Conservation (phyloP, 805 yeast genomes). For the Saccharomyces jurei region DNA sequence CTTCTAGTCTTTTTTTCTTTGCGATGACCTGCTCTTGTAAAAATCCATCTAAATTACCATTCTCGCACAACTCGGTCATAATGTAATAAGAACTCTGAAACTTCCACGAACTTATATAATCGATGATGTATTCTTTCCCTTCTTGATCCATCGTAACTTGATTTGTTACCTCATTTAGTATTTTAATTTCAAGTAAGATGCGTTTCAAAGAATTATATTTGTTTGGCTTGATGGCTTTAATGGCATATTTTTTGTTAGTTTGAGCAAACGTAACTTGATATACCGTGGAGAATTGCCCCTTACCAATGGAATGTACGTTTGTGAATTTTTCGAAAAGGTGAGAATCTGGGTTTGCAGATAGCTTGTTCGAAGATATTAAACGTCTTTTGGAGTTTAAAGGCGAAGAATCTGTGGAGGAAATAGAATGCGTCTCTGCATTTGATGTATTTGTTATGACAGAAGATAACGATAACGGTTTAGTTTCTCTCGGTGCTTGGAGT, state of each 20-base stretch:
- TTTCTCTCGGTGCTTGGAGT: background rate
- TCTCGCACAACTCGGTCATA: conserved; percentile 92
- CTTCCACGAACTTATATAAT: conserved; percentile 82
- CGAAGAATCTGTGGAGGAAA: conserved; percentile 12
- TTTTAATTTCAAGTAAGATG: conserved; percentile 27
- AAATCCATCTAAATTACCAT: conserved; percentile 80
- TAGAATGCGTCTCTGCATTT: conserved; percentile 2
- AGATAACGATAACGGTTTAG: conserved; percentile 12
- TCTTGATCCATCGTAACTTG: conserved; percentile 37
- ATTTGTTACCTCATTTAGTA: conserved; percentile 21
- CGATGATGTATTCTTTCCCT: conserved; percentile 72
- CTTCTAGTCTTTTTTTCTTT: conserved; percentile 56
- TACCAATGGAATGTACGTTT: conserved; percentile 64
- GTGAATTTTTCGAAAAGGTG: conserved; percentile 44
- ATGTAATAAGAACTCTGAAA: conserved; percentile 67
- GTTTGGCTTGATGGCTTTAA: conserved; percentile 67
- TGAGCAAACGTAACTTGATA: conserved; percentile 67
- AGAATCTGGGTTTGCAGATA: conserved; percentile 23
- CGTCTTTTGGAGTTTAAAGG: conserved; percentile 14
- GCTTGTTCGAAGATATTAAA: conserved; percentile 16
- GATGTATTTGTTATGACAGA: conserved; percentile 29
- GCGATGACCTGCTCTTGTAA: conserved; percentile 69
- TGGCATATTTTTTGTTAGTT: conserved; percentile 59
- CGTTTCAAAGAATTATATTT: conserved; percentile 21
- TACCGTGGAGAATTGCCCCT: conserved; percentile 86